Base-by-base conservation (phyloP, 352 stramenopile species). In the Salisapilia sapeloensis region DNA sequence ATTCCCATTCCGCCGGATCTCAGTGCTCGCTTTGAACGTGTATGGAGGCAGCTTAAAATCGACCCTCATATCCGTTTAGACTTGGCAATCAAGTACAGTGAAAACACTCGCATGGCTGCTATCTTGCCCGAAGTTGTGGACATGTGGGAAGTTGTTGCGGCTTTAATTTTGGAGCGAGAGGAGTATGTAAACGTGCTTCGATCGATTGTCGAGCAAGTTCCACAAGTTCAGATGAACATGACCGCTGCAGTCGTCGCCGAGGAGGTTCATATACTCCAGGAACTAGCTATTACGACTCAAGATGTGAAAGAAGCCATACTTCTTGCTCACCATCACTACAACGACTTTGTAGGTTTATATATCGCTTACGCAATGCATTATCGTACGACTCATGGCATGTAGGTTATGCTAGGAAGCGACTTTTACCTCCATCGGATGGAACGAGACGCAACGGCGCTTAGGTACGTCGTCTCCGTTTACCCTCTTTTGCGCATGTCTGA, bases 371-470 rank as follows among this genome's bases (percentile, higher is more conserved):
- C 9, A 10, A 4, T 34, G 24, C n/a, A 7, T 4, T 26, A 4
- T 24, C 11, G 2, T 23, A 4, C 16, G 15, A 9, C n/a, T 2
- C 14, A 17, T 6, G 24, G 6, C 10, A 1, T 4, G 24, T 15
- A 52, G 44, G 39, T 65, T 17, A 74, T 61, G 12, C 48, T 52
- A 25, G 44, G 44, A 15, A 60, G 65, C 29, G 67, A 75, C 24
- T 81, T 81, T n/a, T 81, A 78, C 37, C 48, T 81, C 18, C 45
- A 47, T 19, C 65, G 48, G 33, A 78, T 81, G 65, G 60, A 81
- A 37, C 56, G 59, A 24, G 65, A 81, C 29, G 48, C 56, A 1
- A 49, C 49, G 1, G 61, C 74, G 42, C 46, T 66, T 30, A 42
- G 44, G 48, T 58, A 44, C 22, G 25, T 24, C 21, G 2, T 12